Evolutionary conservation across 352 stramenopile genomes (phyloP), one percentile per base, ranked within the genome.

Genomic region (Stephanocyclus meneghinianus): DNA sequence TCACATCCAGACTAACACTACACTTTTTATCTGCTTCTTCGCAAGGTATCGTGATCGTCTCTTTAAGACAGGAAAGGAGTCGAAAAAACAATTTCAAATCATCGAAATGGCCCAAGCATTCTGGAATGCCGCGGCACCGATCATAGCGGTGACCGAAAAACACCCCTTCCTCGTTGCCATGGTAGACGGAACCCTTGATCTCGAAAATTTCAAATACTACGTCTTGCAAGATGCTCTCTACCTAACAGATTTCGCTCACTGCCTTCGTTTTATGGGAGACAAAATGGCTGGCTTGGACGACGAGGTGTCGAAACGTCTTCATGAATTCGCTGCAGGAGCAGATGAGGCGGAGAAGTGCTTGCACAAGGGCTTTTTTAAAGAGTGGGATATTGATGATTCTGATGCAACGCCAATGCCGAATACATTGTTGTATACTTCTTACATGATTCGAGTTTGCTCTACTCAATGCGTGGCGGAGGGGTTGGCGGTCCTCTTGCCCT

Each of bases 91-190:
- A 26, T 26, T 26, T 26, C n/a, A 68, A 2, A 7, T 37, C 6
- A 37, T 18, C 15, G 44, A 11, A 30, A 78, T 71, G 71, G 75
- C 81, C 55, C 65, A 91, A 86, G 57, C 51, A 47, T 83, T 93
- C 16, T 93, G 88, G 88, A 78, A 90, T 68, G 69, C 55, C 7
- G 80, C 88, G 10, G 56, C 66, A 6, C 47, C 71, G 1, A 63
- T 91, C 30, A 92, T 93, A 64, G 40, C 57, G 10, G 73, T 81
- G 0, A 91, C 87, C 0, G 86, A 91, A 71, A 85, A 84, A 45
- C 88, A 93, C 78, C 80, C 79, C 15, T 93, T 93, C 57, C 72
- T 93, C 2, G 78, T 91, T 1, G 63, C 83, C 8, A 92, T 93
- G 87, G 85, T 93, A 0, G 78, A 91, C 26, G 85, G 85, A 13